Conservation (phyloP, 306 rosid species). For the Clitoria ternatea region DNA sequence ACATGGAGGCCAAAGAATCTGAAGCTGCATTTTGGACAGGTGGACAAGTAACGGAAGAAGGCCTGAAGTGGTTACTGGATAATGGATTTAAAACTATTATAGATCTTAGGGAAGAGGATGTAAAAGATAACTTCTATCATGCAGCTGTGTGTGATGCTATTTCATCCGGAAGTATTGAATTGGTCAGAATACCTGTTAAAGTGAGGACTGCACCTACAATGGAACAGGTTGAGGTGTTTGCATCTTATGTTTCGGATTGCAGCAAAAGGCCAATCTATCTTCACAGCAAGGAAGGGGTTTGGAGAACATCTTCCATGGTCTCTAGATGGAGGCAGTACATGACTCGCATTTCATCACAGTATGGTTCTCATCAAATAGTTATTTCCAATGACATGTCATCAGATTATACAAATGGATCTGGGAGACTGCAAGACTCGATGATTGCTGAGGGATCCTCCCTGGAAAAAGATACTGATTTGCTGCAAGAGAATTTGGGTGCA, state of each 20-base stretch:
- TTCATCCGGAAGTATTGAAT: conserved; percentile 59
- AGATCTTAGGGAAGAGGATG: conserved; percentile 78
- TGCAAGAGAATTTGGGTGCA: conserved; percentile 38
- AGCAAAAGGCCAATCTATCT: conserved; percentile 80
- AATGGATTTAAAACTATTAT: conserved; percentile 75
- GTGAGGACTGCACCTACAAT: conserved; percentile 69
- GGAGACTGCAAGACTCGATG: conserved; percentile 33
- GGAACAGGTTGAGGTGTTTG: conserved; percentile 84
- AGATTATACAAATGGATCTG: conserved; percentile 32
- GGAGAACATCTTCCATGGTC: conserved; percentile 91
- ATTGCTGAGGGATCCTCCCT: conserved; percentile 23
- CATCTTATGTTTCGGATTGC: conserved; percentile 68
- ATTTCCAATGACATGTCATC: conserved; percentile 32
- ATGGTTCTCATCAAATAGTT: conserved; percentile 37
- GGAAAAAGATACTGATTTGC: conserved; percentile 33
- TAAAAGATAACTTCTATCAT: conserved; percentile 61
- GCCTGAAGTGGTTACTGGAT: conserved; percentile 70
- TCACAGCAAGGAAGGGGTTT: conserved; percentile 84
- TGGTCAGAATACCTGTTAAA: conserved; percentile 79
- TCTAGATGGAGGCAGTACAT: conserved; percentile 87
- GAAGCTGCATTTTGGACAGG: conserved; percentile 87
- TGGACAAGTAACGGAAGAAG: conserved; percentile 98
- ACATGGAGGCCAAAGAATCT: conserved; percentile 38
- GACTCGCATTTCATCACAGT: conserved; percentile 40
- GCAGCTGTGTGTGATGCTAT: conserved; percentile 55